Evolutionary conservation across 148 eudicot genomes (phyloP).

Genomic region (Chenopodium formosanum): DNA sequence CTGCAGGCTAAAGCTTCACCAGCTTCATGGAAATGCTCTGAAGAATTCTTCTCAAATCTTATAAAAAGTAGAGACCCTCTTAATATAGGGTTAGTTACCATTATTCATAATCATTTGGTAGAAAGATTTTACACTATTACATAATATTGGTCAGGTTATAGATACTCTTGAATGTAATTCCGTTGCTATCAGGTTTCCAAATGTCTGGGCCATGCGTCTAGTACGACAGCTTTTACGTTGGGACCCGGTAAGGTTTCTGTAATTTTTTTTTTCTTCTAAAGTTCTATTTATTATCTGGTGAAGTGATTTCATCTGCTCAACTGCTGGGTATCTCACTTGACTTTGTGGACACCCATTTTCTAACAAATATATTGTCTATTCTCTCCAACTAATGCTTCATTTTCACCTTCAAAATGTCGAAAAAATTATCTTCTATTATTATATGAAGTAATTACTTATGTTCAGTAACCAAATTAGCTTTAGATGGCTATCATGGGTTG

Average conservation of each 20-base stretch:
- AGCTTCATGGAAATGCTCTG: conserved; percentile 98
- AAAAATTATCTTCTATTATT: not conserved
- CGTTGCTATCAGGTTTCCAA: conserved; percentile 70
- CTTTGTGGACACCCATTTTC: not conserved
- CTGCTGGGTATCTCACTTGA: not conserved
- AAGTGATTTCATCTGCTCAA: not conserved
- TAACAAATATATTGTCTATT: not conserved
- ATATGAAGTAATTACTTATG: too few relatives aligned
- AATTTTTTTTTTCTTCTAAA: not conserved
- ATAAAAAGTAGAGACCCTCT: conserved; percentile 91
- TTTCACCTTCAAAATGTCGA: not conserved
- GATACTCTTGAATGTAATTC: conserved; percentile 7
- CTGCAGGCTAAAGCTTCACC: conserved; percentile 61
- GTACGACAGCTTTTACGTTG: conserved; percentile 83
- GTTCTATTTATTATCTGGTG: not conserved
- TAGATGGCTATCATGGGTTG: too few relatives aligned
- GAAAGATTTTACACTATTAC: not conserved
- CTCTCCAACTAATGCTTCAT: not conserved
- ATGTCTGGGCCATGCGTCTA: conserved; percentile 83
- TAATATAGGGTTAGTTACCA: conserved; percentile 67
- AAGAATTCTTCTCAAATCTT: conserved; percentile 80
- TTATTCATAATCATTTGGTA: not conserved
- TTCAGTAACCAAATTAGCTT: too few relatives aligned
- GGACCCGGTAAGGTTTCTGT: conserved; percentile 74
- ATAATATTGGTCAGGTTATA: not conserved